A percentile compares a stretch with the other conserved stretches of the same genome.
phyloP scores from a whole-genome alignment of 1,284 basidiomycete genomes.

The Heliocybe sulcata region DNA sequence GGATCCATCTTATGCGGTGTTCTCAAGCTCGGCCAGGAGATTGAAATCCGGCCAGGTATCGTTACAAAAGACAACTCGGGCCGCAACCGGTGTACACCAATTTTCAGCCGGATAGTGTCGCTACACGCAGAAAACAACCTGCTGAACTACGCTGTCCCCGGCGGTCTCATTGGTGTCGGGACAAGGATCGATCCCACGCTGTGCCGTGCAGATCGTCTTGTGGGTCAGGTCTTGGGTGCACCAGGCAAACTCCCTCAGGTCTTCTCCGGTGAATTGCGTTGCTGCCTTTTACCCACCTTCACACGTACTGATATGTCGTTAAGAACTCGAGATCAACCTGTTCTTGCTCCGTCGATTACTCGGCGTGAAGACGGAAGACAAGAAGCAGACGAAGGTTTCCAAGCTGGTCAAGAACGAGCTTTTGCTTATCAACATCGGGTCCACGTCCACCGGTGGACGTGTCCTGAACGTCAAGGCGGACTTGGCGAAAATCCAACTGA shows the following conservation, averaged over 20 bases:
- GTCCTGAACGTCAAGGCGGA: conserved; percentile 90
- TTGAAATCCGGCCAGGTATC: conserved; percentile 96
- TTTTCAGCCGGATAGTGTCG: conserved; percentile 88
- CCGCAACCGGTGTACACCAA: conserved; percentile 87
- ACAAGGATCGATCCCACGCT: conserved; percentile 95
- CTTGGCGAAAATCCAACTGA: conserved; percentile 87
- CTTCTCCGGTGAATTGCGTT: conserved; percentile 62
- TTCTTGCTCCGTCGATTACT: conserved; percentile 92
- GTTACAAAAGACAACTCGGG: conserved; percentile 94
- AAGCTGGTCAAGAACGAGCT: conserved; percentile 94
- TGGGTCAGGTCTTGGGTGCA: conserved; percentile 93
- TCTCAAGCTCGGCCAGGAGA: conserved; percentile 86
- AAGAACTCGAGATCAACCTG: conserved; percentile 85
- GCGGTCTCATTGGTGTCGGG: conserved; percentile 96
- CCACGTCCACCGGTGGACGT: conserved; percentile 89
- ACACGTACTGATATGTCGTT: not conserved
- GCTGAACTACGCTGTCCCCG: conserved; percentile 93
- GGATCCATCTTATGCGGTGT: conserved; percentile 94
- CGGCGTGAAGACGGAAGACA: conserved; percentile 98
- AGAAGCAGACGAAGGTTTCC: conserved; percentile 94
- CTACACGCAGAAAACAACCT: conserved; percentile 94
- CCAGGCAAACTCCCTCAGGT: conserved; percentile 93
- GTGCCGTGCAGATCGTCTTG: conserved; percentile 93
- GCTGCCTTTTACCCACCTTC: not conserved
- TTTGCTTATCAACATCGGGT: conserved; percentile 90